Evolutionary conservation across 2,329 filamentous ascomycete species (phyloP).

Genomic region (Epichloe hybrida): DNA sequence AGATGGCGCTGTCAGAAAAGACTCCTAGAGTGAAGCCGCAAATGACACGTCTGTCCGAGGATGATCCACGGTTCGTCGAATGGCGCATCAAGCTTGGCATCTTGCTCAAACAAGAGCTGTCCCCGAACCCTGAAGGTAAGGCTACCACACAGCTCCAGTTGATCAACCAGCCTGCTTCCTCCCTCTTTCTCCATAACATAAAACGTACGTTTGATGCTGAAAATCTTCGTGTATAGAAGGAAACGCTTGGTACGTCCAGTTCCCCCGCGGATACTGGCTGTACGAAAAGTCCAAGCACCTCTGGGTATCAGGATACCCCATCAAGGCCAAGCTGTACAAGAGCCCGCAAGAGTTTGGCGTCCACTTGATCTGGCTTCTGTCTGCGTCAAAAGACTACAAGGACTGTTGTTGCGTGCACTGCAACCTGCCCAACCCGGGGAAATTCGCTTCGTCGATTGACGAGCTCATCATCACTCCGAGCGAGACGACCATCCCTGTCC

Average conservation of each 20-base stretch:
- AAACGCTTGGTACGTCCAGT: constrained; percentile 30
- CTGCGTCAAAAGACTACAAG: constrained; percentile 30
- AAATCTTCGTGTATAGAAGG: constrained; percentile 19
- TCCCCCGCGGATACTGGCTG: constrained; percentile 30
- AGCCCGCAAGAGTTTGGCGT: constrained; percentile 39
- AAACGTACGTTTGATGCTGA: not conserved
- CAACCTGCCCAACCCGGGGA: constrained; percentile 19
- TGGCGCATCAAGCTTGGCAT: constrained; percentile 33
- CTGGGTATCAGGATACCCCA: constrained; percentile 35
- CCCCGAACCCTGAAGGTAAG: constrained; percentile 26
- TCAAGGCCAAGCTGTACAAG: constrained; percentile 35
- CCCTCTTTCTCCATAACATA: no score
- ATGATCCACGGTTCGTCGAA: constrained; percentile 30
- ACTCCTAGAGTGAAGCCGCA: constrained; percentile 26
- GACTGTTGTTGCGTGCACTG: constrained; percentile 40
- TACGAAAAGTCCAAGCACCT: constrained; percentile 35
- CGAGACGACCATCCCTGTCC: constrained; percentile 7
- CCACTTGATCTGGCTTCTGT: constrained; percentile 38
- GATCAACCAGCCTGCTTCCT: no score
- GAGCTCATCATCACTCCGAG: constrained; percentile 9
- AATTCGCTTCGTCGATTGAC: constrained; percentile 12
- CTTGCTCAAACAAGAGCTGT: constrained; percentile 30
- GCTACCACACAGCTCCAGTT: not conserved
- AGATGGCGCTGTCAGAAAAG: constrained; percentile 19
- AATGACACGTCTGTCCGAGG: constrained; percentile 28